Conservation (phyloP, 2,329 filamentous ascomycete species). For the Beauveria australis region DNA sequence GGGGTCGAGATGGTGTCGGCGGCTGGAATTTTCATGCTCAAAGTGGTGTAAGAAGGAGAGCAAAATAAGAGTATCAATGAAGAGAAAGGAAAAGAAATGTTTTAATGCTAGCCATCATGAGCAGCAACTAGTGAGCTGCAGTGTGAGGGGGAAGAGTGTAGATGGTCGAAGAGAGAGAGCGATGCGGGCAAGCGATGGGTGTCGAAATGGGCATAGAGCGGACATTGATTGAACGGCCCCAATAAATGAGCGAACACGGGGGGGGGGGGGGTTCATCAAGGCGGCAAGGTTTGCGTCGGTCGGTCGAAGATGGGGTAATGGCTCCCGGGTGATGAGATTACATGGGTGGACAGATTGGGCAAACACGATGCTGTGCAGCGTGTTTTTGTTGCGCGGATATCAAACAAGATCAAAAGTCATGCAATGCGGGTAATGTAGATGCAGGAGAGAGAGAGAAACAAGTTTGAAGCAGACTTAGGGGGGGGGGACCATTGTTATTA, state of each 20-base stretch:
- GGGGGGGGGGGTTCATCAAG: too few relatives aligned
- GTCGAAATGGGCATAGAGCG: too few relatives aligned
- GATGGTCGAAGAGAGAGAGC: neutral
- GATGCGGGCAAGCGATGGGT: too few relatives aligned
- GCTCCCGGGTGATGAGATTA: neutral
- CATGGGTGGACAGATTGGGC: neutral
- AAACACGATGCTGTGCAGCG: neutral
- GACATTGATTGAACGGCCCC: too few relatives aligned
- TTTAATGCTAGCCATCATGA: neutral
- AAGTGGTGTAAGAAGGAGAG: neutral
- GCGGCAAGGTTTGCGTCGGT: neutral
- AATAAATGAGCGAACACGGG: too few relatives aligned
- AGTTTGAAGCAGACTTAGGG: neutral
- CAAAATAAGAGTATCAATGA: neutral
- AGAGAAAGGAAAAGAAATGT: neutral
- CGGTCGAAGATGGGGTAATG: neutral
- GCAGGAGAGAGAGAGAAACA: neutral
- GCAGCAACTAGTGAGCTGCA: too few relatives aligned
- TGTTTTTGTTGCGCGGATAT: neutral
- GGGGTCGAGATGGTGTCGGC: neutral
- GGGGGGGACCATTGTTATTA: too few relatives aligned
- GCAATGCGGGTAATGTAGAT: neutral
- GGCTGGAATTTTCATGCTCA: neutral
- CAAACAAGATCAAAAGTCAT: neutral
- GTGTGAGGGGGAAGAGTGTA: too few relatives aligned